phyloP scores from a whole-genome alignment of 208 protist species.

The Trypanosoma vivax region DNA sequence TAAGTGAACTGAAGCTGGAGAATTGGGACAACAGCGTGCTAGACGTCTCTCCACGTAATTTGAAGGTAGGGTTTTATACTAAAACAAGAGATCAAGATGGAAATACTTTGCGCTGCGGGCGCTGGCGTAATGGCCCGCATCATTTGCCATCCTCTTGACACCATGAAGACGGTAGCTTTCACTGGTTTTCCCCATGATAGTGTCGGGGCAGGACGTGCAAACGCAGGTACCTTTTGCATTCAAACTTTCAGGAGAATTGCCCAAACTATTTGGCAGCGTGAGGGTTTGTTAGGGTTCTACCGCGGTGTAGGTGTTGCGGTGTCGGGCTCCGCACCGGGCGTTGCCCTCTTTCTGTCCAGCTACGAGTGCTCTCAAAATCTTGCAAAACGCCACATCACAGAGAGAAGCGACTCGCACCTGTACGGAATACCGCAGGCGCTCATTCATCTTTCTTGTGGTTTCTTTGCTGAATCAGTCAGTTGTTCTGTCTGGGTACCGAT shows the following conservation, averaged over 20 bases:
- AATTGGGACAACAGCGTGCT: no score
- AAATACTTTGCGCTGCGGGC: constrained; percentile 46
- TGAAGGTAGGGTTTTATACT: not conserved
- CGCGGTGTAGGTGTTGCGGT: constrained; percentile 70
- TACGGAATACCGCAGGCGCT: constrained; percentile 19
- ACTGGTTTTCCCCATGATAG: constrained; percentile 50
- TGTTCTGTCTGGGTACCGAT: constrained; percentile 85
- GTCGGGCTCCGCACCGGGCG: constrained; percentile 65
- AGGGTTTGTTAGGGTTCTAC: constrained; percentile 74
- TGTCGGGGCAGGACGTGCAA: not conserved
- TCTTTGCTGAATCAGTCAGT: constrained; percentile 77
- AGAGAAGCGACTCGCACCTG: not conserved
- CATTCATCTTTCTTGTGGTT: constrained; percentile 50
- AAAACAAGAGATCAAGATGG: constrained; percentile 20
- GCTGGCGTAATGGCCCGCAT: constrained; percentile 54
- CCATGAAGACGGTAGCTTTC: constrained; percentile 74
- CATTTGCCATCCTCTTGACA: constrained; percentile 79
- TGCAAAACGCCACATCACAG: constrained; percentile 3
- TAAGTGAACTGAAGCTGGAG: no score
- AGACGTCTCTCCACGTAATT: no score
- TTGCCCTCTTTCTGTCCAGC: constrained; percentile 68
- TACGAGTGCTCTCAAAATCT: constrained; percentile 42
- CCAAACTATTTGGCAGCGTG: constrained; percentile 31
- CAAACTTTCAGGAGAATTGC: constrained; percentile 15
- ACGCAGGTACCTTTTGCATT: not conserved